Conservation (phyloP, 2,329 filamentous ascomycete species). For the Sphaerostilbella broomeana region DNA sequence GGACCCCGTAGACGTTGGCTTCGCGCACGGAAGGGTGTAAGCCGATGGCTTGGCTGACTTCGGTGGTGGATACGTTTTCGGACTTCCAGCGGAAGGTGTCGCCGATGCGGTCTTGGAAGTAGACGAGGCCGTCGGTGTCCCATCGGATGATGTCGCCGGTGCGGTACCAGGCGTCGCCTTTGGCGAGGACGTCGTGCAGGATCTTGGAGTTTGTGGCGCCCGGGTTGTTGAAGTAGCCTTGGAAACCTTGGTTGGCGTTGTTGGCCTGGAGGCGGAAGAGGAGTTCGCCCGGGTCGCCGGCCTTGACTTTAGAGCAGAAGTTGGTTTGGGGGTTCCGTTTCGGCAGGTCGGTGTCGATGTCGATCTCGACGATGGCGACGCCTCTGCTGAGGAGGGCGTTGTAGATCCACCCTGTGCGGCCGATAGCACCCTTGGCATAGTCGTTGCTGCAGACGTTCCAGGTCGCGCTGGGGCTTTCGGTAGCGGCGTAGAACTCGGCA, state of each 20-base stretch:
- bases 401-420: conserved; percentile 60
- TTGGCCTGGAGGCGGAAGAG: conserved; percentile 62
- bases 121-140: conserved; percentile 64
- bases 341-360: conserved; percentile 63
- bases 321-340: conserved; percentile 62
- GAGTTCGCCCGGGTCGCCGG: conserved; percentile 67
- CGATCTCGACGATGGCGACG: conserved; percentile 59
- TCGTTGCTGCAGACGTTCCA: conserved; percentile 72
- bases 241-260: conserved; percentile 60
- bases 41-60: conserved; percentile 72
- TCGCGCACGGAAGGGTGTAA: conserved; percentile 61
- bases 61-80: conserved; percentile 75
- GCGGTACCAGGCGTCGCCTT: conserved; percentile 76
- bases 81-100: conserved; percentile 78
- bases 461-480: conserved; percentile 61
- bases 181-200: conserved; percentile 62
- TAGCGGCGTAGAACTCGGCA: conserved; percentile 75
- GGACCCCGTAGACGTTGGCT: conserved; percentile 81
- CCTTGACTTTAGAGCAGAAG: conserved; percentile 53
- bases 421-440: conserved; percentile 70
- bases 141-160: conserved; percentile 75
- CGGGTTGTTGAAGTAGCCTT: conserved; percentile 74
- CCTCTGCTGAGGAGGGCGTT: conserved; percentile 44
- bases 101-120: conserved; percentile 74
- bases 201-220: conserved; percentile 68